These are phyloP conservation scores for Jackrogersella minutella DNA, from an alignment of 495 filamentous ascomycete species.

Conservation along the genomic window DNA sequence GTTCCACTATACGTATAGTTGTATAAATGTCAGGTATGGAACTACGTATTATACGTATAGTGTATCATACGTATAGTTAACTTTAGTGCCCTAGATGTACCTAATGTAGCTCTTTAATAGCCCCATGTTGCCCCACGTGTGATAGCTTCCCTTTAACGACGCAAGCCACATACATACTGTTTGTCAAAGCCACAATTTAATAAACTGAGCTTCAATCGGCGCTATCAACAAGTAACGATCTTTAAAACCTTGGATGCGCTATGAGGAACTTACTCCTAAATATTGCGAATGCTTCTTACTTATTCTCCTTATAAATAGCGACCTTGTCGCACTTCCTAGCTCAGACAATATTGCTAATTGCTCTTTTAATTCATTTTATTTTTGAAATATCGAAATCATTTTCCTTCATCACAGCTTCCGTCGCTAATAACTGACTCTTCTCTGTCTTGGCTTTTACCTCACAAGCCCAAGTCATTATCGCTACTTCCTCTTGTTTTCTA, in stretches of 20 bases:
- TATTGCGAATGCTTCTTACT: slow-evolving; percentile 4
- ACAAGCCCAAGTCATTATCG: not conserved
- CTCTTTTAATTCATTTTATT: not conserved
- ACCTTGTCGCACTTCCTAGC: slow-evolving; percentile 2
- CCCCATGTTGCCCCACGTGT: slow-evolving; percentile 16
- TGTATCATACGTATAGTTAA: too few relatives aligned
- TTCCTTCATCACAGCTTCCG: not conserved
- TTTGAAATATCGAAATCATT: slow-evolving; percentile 1
- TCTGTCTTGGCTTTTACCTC: not conserved
- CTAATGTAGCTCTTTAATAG: slow-evolving; percentile 5
- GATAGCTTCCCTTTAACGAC: not conserved
- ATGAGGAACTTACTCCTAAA: not conserved
- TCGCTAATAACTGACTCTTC: not conserved
- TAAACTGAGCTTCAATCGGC: slow-evolving; percentile 5
- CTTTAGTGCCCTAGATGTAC: too few relatives aligned
- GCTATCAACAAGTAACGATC: not conserved
- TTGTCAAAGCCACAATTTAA: not conserved
- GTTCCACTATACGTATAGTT: too few relatives aligned
- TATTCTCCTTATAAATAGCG: slow-evolving; percentile 10
- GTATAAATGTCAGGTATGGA: too few relatives aligned
- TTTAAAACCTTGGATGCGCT: slow-evolving; percentile 5
- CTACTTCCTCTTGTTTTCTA: not conserved
- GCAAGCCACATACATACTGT: too few relatives aligned
- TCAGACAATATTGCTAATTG: not conserved
- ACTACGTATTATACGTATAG: too few relatives aligned